Evolutionary conservation across 2,329 filamentous ascomycete genomes (phyloP), one percentile per base, ranked within the genome.

Genomic region (Didymella segeticola): DNA sequence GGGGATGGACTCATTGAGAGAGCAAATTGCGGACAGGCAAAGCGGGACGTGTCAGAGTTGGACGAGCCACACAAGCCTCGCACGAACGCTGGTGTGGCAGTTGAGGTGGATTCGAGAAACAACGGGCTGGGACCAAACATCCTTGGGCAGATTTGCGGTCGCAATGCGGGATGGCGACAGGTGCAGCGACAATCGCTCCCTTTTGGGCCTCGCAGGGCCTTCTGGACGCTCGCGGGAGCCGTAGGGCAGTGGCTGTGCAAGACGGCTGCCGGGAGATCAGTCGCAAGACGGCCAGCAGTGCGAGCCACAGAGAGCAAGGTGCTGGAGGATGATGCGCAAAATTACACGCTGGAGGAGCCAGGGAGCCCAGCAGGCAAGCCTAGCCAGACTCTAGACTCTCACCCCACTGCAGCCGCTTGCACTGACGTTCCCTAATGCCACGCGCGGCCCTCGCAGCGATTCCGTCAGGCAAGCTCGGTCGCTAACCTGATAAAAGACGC

Each of bases 171-270:
- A 62, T 64, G 60, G 60, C 61, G 61, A 63, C 56, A 60, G 60
- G 48, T 68, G 68, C 67, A 69, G 65, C 63, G 70, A 67, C 66
- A 68, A 73, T 73, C 70, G 53, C 62, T 51, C 55, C 66, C 30
- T 30, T 67, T 71, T 55, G 63, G 61, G 68, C 41, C 17, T n/a
- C 43, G 26, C 29, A 48, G 51, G 59, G 58, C n/a, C 62, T 64
- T 69, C 66, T 63, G 60, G 66, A 66, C 53, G 58, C 52, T 61
- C 58, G 62, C 52, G 53, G 53, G 57, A 60, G 60, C 61, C 62
- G 68, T 67, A 71, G 63, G 68, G 69, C 61, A 50, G 70, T 73
- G 70, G 70, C 70, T 72, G 70, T 73, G 70, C 70, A 67, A 39
- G 25, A 52, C 55, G 55, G 57, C 60, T 49, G 49, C 45, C 61